Percentiles rank a stretch among this genome's conserved stretches.
Evolutionary conservation across 257 asterid species (phyloP).

Genomic region (Cordia subcordata): DNA sequence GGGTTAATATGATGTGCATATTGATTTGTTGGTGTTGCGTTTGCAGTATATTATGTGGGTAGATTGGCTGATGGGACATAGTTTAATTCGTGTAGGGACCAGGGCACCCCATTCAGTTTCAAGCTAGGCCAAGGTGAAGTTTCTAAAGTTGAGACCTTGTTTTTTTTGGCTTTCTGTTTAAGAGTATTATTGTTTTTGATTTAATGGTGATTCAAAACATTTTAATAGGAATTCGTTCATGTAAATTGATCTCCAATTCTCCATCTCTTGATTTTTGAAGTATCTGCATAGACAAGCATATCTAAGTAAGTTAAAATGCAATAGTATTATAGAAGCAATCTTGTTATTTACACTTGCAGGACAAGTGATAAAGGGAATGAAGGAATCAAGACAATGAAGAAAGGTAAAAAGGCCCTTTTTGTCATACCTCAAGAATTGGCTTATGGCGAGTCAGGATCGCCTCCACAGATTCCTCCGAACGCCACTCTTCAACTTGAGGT

Average conservation of each 20-base stretch:
- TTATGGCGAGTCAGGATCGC: slow-evolving; percentile 60
- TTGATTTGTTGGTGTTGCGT: slow-evolving; percentile 10
- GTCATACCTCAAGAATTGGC: slow-evolving; percentile 50
- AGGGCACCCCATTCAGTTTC: slow-evolving; percentile 36
- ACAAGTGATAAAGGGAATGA: slow-evolving; percentile 57
- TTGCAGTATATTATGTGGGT: slow-evolving; percentile 61
- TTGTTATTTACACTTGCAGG: slow-evolving; percentile 23
- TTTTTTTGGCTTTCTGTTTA: no score
- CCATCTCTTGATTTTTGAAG: no score
- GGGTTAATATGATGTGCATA: not conserved
- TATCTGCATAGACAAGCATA: no score
- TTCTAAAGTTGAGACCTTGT: not conserved
- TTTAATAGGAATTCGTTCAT: no score
- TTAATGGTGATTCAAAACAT: no score
- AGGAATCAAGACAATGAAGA: slow-evolving; percentile 56
- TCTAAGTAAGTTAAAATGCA: no score
- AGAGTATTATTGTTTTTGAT: no score
- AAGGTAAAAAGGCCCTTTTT: slow-evolving; percentile 52
- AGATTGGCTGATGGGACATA: slow-evolving; percentile 49
- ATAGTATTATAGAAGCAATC: no score
- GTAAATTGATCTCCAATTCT: no score
- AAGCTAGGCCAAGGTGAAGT: slow-evolving; percentile 46
- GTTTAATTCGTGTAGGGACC: slow-evolving; percentile 48
- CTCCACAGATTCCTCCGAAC: slow-evolving; percentile 51
- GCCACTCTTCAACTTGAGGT: slow-evolving; percentile 55